These are phyloP conservation scores for Drosera spatulata DNA, from an alignment of 179 eudicot species.

Conservation along the genomic window DNA sequence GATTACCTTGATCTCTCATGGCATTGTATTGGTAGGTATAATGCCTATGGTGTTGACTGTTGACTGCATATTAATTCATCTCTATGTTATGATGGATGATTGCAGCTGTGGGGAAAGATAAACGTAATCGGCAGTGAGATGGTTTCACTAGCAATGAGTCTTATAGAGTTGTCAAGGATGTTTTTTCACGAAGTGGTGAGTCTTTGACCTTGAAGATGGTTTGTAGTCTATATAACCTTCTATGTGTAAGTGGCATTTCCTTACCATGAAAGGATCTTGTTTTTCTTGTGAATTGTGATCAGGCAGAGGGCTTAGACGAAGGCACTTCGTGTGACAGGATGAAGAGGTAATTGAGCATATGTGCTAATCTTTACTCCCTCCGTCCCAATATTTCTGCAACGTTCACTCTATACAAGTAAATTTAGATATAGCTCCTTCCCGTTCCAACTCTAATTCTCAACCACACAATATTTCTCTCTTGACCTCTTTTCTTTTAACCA, in stretches of 20 bases:
- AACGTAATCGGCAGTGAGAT: slow-evolving; percentile 61
- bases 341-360: slow-evolving; percentile 13
- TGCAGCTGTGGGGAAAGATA: slow-evolving; percentile 68
- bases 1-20: too few relatives aligned
- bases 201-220: background rate
- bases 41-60: too few relatives aligned
- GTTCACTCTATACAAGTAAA: too few relatives aligned
- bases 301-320: slow-evolving; percentile 21
- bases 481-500: too few relatives aligned
- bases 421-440: too few relatives aligned
- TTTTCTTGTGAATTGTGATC: slow-evolving; percentile 3
- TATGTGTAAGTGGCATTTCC: background rate
- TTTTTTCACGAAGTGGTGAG: slow-evolving; percentile 46
- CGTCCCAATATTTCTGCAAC: too few relatives aligned
- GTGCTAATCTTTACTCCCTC: background rate
- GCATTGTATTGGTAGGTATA: too few relatives aligned
- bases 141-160: slow-evolving; percentile 55
- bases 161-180: slow-evolving; percentile 48
- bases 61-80: background rate
- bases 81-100: background rate
- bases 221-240: background rate
- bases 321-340: slow-evolving; percentile 14
- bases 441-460: too few relatives aligned
- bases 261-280: background rate
- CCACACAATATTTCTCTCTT: too few relatives aligned